These are phyloP conservation scores for Coemansia sp. DNA, from an alignment of 192 early-diverging fungal species.

Conservation along the genomic window DNA sequence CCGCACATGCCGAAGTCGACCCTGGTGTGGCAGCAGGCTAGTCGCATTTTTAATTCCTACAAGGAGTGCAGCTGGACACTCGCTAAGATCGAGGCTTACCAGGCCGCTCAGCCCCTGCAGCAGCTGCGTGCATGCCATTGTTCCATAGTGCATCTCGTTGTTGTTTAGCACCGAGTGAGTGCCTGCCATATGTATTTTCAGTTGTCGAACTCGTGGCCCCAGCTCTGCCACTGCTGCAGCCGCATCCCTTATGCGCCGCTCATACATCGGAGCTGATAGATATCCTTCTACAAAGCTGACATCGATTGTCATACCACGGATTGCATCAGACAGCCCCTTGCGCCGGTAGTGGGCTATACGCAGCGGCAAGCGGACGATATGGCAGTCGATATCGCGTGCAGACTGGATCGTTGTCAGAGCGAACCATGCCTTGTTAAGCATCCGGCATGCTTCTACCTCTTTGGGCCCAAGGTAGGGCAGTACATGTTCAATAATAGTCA, in stretches of 20 bases:
- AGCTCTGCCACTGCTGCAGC: constrained; percentile 9
- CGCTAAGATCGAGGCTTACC: constrained; percentile 37
- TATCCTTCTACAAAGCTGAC: constrained; percentile 44
- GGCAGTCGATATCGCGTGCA: constrained; percentile 41
- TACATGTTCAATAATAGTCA: constrained; percentile 35
- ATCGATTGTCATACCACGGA: constrained; percentile 41
- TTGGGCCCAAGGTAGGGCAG: constrained; percentile 34
- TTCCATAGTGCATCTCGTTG: constrained; percentile 33
- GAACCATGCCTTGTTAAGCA: constrained; percentile 39
- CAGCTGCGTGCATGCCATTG: constrained; percentile 26
- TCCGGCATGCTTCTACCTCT: constrained; percentile 25
- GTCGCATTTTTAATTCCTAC: background rate
- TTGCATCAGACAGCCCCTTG: constrained; percentile 27
- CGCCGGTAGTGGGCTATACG: constrained; percentile 40
- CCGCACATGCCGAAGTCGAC: constrained; percentile 21
- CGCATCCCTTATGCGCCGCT: constrained; percentile 37
- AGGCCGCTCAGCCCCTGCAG: constrained; percentile 26
- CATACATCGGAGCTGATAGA: constrained; percentile 37
- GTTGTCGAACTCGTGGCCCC: constrained; percentile 17
- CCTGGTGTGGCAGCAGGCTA: constrained; percentile 8
- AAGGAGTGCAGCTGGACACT: constrained; percentile 35
- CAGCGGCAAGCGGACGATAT: constrained; percentile 41
- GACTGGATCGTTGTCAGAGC: constrained; percentile 33
- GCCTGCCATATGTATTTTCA: constrained; percentile 35
- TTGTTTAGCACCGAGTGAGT: constrained; percentile 28